Conservation (phyloP, 768 basidiomycete species). For the Termitomyces bulborhizus region DNA sequence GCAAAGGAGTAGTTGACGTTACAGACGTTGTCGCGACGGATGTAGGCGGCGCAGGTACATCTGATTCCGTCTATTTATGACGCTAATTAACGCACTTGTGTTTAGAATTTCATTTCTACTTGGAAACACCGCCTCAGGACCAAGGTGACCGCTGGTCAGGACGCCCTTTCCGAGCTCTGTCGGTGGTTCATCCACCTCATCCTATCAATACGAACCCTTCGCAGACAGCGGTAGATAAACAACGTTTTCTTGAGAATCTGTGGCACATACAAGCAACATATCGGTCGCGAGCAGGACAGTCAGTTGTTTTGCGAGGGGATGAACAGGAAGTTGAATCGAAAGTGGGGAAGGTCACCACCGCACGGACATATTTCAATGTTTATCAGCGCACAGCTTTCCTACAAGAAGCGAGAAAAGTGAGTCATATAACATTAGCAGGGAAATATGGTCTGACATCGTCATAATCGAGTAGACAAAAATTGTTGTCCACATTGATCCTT, state of each 20-base stretch:
- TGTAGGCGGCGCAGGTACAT: constrained; percentile 76
- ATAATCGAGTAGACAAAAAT: constrained; percentile 65
- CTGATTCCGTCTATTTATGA: not conserved
- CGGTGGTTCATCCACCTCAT: constrained; percentile 72
- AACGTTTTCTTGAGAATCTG: constrained; percentile 80
- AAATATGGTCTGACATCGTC: constrained; percentile 1
- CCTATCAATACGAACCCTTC: constrained; percentile 61
- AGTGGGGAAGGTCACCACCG: constrained; percentile 53
- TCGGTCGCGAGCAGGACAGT: constrained; percentile 66
- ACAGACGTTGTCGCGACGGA: constrained; percentile 81
- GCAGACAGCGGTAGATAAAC: constrained; percentile 62
- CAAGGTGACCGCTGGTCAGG: constrained; percentile 85
- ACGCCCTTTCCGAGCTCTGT: constrained; percentile 74
- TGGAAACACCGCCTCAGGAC: constrained; percentile 79
- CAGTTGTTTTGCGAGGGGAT: constrained; percentile 62
- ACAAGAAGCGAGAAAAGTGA: constrained; percentile 74
- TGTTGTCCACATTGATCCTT: constrained; percentile 78
- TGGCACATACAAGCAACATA: constrained; percentile 86
- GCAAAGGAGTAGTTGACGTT: constrained; percentile 81
- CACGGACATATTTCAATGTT: constrained; percentile 85
- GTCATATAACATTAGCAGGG: constrained; percentile 4
- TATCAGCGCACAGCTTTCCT: constrained; percentile 80
- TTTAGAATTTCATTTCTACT: constrained; percentile 77
- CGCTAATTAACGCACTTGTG: not conserved
- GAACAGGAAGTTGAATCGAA: constrained; percentile 73